Percentiles rank a stretch among this genome's conserved stretches.
phyloP scores from a whole-genome alignment of 768 basidiomycete species.

The Naganishia antarctica region DNA sequence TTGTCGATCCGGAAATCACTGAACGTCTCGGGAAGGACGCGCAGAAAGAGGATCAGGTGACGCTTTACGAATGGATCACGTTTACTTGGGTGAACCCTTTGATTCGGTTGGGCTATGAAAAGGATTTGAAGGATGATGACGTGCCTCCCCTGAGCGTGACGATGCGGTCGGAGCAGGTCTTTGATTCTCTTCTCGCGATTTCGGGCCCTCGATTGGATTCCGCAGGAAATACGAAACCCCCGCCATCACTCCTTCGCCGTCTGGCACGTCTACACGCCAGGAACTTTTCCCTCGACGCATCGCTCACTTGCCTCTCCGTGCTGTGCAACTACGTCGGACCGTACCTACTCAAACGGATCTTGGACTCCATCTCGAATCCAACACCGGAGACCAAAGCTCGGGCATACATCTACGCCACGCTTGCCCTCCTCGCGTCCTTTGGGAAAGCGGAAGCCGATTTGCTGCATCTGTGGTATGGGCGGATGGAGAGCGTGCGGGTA shows the following conservation, averaged over 20 bases:
- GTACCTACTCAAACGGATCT: constrained; percentile 70
- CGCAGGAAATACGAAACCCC: background rate
- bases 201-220: background rate
- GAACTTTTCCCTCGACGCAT: constrained; percentile 59
- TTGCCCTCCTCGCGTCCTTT: constrained; percentile 63
- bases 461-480: constrained; percentile 58
- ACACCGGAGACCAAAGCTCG: constrained; percentile 56
- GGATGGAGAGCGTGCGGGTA: constrained; percentile 68
- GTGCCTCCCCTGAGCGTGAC: constrained; percentile 36
- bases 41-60: constrained; percentile 40
- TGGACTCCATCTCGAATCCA: constrained; percentile 46
- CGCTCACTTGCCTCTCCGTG: constrained; percentile 65
- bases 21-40: constrained; percentile 20
- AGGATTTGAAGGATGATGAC: constrained; percentile 42
- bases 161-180: constrained; percentile 36
- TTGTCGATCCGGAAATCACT: constrained; percentile 27
- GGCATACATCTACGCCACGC: constrained; percentile 73
- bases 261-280: constrained; percentile 36
- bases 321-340: constrained; percentile 73
- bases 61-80: constrained; percentile 41
- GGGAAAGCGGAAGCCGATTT: constrained; percentile 53
- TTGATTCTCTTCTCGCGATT: constrained; percentile 18
- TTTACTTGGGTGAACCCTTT: constrained; percentile 45
- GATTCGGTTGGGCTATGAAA: constrained; percentile 35
- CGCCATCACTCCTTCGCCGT: constrained; percentile 31